These are phyloP conservation scores for Malus domestica DNA, from an alignment of 306 rosid species.

Conservation along the genomic window ASM211411v1 NC_041795.1:23794501-23795000, in stretches of 20 bases:
- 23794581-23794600: not conserved
- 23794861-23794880: constrained; percentile 26
- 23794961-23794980: constrained; percentile 3
- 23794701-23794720: not conserved
- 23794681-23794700: constrained; percentile 7
- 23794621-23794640: not conserved
- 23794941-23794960: constrained; percentile 60
- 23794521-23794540: not conserved
- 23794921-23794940: constrained; percentile 43
- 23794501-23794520: not conserved
- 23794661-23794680: not conserved
- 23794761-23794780: not conserved
- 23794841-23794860: not conserved
- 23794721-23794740: not conserved
- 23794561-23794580: not conserved
- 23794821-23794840: constrained; percentile 23
- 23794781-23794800: not conserved
- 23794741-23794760: constrained; percentile 11
- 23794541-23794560: not conserved
- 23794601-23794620: not conserved
- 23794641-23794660: not conserved
- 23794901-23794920: constrained; percentile 12
- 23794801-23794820: constrained; percentile 29
- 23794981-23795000: constrained; percentile 37
- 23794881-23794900: constrained; percentile 67